These are phyloP conservation scores for Osmanthus fragrans DNA, from an alignment of 257 asterid genomes.

Conservation along the genomic window DNA sequence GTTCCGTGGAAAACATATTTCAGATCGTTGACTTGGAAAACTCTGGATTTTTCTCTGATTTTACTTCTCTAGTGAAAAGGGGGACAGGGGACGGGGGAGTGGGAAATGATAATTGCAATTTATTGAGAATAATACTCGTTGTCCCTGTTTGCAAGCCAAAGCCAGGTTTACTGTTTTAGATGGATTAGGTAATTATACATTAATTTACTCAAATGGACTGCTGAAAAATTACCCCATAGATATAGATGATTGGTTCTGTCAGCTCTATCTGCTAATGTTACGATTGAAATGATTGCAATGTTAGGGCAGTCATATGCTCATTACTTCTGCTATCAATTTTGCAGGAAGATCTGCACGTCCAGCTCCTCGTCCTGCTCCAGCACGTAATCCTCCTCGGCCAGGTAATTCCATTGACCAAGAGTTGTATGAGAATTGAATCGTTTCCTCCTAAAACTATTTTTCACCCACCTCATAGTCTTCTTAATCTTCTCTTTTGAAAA, in stretches of 20 bases:
- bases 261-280: background rate
- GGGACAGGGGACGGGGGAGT: too few relatives aligned
- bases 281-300: background rate
- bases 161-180: background rate
- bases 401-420: slow-evolving; percentile 28
- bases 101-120: background rate
- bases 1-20: background rate
- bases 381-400: slow-evolving; percentile 42
- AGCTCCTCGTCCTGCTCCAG: slow-evolving; percentile 60
- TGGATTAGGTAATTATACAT: background rate
- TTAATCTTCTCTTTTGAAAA: background rate
- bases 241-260: background rate
- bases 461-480: background rate
- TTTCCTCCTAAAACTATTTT: background rate
- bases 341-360: slow-evolving; percentile 79
- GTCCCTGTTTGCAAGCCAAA: background rate
- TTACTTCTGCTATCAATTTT: slow-evolving; percentile 8
- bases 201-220: background rate
- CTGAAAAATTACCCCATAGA: background rate
- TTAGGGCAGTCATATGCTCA: background rate
- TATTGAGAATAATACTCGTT: too few relatives aligned
- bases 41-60: background rate
- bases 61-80: background rate
- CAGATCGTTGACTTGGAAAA: background rate
- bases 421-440: background rate